Evolutionary conservation across 345 rosid genomes (phyloP), one percentile per base, ranked within the genome.

Genomic region (Citrus cavaleriei): DNA sequence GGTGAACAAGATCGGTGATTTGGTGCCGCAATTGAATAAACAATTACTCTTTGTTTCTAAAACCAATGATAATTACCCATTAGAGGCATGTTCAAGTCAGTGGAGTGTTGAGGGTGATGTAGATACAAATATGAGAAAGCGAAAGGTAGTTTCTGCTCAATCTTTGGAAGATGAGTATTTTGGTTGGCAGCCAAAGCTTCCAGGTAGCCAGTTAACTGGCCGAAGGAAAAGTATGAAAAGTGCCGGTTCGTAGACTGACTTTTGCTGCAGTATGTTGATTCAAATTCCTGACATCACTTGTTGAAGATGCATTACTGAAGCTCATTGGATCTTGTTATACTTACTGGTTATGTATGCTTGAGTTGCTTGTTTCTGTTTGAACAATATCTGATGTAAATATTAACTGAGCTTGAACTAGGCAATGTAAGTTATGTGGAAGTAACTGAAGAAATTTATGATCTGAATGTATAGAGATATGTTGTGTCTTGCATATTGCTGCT

Each of bases 171-270:
- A 73, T 79, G 82, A 73, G 58, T 85, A 78, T 54, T 76, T 76
- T 76, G 27, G 64, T 72, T 82, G 85, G 87, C 84, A 78, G 28
- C 77, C 82, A 62, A 82, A 81, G 87, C 77, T 81, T 74, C 83
- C 79, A 10, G 78, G 58, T 66, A 68, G 63, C 76, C 80, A 75
- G 58, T 66, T 78, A 24, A 73, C 70, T 25, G 81, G 83, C 70
- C 54, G 79, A 80, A 76, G 60, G 84, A 71, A 70, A 77, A 79
- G 58, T 66, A 76, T 68, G 84, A 71, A 70, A 77, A 79, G 58
- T 66, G 78, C 79, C 24, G 85, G 89, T 78, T 82, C 16, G 55
- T 84, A 78, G 76, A 63, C 69, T 55, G 40, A 28, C 37, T 57
- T 34, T 77, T 68, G 68, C 67, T 73, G 80, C 77, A 68, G 81